phyloP scores from a whole-genome alignment of 2,329 filamentous ascomycete species.

The Penicillium griseofulvum region DNA sequence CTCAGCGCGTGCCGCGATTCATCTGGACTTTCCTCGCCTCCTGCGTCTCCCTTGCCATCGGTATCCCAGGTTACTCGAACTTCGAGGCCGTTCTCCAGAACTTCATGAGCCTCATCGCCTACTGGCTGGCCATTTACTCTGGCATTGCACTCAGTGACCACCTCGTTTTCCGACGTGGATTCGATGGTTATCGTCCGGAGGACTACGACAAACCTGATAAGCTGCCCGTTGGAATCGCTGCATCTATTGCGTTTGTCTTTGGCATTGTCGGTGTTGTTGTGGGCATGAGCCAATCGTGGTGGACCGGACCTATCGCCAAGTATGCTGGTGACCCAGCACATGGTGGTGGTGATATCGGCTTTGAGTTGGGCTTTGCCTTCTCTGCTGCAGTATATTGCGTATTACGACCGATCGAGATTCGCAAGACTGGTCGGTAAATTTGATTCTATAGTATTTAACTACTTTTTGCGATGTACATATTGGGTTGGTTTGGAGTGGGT shows the following conservation, averaged over 20 bases:
- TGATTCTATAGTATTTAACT: neutral
- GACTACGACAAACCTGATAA: slow-evolving; percentile 57
- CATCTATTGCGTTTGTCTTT: slow-evolving; percentile 60
- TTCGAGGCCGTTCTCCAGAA: slow-evolving; percentile 66
- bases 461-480: slow-evolving; percentile 12
- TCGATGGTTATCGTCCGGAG: slow-evolving; percentile 58
- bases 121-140: slow-evolving; percentile 74
- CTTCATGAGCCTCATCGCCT: slow-evolving; percentile 67
- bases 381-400: slow-evolving; percentile 52
- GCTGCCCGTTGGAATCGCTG: slow-evolving; percentile 64
- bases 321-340: slow-evolving; percentile 51
- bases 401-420: slow-evolving; percentile 52
- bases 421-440: slow-evolving; percentile 41
- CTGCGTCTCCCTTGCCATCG: slow-evolving; percentile 64
- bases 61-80: slow-evolving; percentile 65
- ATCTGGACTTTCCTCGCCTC: slow-evolving; percentile 64
- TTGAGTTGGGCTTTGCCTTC: slow-evolving; percentile 66
- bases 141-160: slow-evolving; percentile 66
- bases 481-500: neutral
- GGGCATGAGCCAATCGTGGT: slow-evolving; percentile 71
- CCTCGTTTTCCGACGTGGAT: slow-evolving; percentile 64
- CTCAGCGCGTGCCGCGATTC: slow-evolving; percentile 64
- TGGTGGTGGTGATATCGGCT: slow-evolving; percentile 59
- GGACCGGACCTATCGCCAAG: slow-evolving; percentile 63
- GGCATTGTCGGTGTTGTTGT: slow-evolving; percentile 65